Conservation (phyloP, 768 basidiomycete species). For the Suillus subaureus region DNA sequence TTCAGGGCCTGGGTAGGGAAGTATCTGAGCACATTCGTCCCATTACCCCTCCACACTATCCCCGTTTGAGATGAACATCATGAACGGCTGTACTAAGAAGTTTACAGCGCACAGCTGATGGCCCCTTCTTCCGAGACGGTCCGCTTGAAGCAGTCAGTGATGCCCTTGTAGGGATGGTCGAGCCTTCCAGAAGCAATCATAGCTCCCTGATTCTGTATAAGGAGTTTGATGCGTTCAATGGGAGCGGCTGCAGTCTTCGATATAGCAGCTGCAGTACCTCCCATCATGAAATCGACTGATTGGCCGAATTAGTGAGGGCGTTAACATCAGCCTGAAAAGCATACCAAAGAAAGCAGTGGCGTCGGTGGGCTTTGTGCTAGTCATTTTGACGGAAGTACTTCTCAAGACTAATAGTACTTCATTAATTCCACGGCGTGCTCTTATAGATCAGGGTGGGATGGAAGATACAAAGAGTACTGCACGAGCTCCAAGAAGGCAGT, state of each 20-base stretch:
- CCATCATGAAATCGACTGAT: constrained; percentile 41
- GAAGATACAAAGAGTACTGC: neutral
- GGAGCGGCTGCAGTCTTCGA: constrained; percentile 43
- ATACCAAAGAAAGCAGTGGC: constrained; percentile 23
- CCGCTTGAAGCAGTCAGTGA: constrained; percentile 37
- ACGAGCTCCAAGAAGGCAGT: neutral
- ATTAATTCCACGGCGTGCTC: neutral
- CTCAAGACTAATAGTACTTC: neutral
- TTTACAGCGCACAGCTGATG: constrained; percentile 33
- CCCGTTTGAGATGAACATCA: neutral
- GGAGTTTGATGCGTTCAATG: constrained; percentile 42
- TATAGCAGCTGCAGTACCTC: constrained; percentile 37
- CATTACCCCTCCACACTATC: constrained; percentile 48
- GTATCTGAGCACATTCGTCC: constrained; percentile 46
- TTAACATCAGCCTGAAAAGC: neutral
- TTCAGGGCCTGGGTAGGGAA: constrained; percentile 50
- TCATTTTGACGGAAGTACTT: neutral
- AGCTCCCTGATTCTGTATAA: constrained; percentile 43
- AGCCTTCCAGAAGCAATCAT: constrained; percentile 41
- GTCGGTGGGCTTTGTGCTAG: neutral
- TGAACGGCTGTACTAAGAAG: constrained; percentile 2
- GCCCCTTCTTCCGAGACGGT: constrained; percentile 41
- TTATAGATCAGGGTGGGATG: neutral
- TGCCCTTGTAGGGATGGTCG: constrained; percentile 37
- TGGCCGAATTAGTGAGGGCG: constrained; percentile 8